These are phyloP conservation scores for Diaporthe batatas DNA, from an alignment of 2,329 filamentous ascomycete species.

Conservation along the genomic window DNA sequence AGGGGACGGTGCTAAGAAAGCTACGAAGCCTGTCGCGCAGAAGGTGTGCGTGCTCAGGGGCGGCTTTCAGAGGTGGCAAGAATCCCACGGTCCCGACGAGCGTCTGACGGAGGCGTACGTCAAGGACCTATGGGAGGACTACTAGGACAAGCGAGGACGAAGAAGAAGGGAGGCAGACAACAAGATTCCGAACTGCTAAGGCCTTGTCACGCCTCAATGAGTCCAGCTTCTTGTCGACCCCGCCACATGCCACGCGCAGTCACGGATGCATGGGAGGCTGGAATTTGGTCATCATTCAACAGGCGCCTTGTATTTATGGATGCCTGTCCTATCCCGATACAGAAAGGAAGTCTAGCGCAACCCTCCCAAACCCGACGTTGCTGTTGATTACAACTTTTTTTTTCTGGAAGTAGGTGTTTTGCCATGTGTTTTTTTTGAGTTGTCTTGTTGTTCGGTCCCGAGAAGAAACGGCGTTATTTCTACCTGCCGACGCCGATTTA, in stretches of 20 bases:
- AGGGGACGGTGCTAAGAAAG: slow-evolving; percentile 43
- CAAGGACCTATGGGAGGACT: slow-evolving; percentile 85
- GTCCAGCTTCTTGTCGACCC: neutral
- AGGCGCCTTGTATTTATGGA: slow-evolving; percentile 28
- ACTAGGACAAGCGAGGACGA: slow-evolving; percentile 49
- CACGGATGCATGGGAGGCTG: slow-evolving; percentile 31
- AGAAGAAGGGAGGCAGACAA: no score
- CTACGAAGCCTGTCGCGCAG: slow-evolving; percentile 60
- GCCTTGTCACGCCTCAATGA: no score
- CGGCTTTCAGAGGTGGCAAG: slow-evolving; percentile 92
- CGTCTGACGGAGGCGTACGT: slow-evolving; percentile 85
- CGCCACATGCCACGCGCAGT: neutral
- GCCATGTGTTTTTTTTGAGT: neutral
- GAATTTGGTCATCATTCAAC: neutral
- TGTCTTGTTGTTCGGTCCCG: neutral
- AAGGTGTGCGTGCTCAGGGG: slow-evolving; percentile 84
- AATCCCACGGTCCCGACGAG: slow-evolving; percentile 82
- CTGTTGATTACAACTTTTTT: slow-evolving; percentile 14
- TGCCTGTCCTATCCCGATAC: slow-evolving; percentile 17
- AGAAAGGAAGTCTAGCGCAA: slow-evolving; percentile 20
- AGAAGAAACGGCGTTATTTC: neutral
- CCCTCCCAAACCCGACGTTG: slow-evolving; percentile 19
- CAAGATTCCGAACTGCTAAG: no score
- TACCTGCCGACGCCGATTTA: no score
- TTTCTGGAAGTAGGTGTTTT: neutral